These are phyloP conservation scores for Colletotrichum plurivorum DNA, from an alignment of 2,329 filamentous ascomycete genomes.

Conservation along the genomic window DNA sequence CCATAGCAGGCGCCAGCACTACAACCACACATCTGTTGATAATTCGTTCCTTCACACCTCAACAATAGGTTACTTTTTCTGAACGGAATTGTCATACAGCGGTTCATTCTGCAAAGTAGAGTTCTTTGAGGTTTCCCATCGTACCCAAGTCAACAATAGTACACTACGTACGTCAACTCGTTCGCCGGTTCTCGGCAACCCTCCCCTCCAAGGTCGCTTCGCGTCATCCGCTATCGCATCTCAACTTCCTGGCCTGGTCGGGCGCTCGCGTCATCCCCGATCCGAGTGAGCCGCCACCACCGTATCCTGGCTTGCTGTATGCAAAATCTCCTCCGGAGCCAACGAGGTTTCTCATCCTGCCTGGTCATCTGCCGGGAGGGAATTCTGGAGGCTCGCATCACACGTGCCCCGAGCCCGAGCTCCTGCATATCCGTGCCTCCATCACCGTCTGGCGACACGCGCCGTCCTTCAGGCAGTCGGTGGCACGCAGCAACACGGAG, in stretches of 20 bases:
- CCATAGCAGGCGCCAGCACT: not conserved
- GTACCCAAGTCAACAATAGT: not conserved
- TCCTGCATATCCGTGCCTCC: conserved; percentile 39
- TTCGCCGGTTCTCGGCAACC: not conserved
- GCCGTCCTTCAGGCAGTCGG: not conserved
- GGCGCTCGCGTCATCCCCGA: conserved; percentile 33
- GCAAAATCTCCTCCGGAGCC: conserved; percentile 1
- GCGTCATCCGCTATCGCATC: conserved; percentile 28
- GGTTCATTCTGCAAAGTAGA: too few species aligned
- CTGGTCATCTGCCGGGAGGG: conserved; percentile 26
- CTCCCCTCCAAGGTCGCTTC: not conserved
- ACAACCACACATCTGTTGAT: not conserved
- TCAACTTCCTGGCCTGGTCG: conserved; percentile 29
- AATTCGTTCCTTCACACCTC: not conserved
- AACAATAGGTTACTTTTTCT: too few species aligned
- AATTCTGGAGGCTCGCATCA: conserved; percentile 23
- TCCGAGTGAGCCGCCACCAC: conserved; percentile 39
- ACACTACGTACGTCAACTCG: not conserved
- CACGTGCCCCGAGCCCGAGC: conserved; percentile 26
- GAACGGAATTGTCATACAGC: too few species aligned
- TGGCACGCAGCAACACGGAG: conserved; percentile 5
- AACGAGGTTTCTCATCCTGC: conserved; percentile 12
- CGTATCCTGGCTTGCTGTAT: conserved; percentile 27
- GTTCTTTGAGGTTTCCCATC: not conserved
- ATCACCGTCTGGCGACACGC: conserved; percentile 21